Percentiles rank a stretch among this genome's conserved stretches.
These are phyloP conservation scores for Aspergillus pseudoglaucus DNA, from an alignment of 2,329 filamentous ascomycete species.

Conservation along the genomic window DNA sequence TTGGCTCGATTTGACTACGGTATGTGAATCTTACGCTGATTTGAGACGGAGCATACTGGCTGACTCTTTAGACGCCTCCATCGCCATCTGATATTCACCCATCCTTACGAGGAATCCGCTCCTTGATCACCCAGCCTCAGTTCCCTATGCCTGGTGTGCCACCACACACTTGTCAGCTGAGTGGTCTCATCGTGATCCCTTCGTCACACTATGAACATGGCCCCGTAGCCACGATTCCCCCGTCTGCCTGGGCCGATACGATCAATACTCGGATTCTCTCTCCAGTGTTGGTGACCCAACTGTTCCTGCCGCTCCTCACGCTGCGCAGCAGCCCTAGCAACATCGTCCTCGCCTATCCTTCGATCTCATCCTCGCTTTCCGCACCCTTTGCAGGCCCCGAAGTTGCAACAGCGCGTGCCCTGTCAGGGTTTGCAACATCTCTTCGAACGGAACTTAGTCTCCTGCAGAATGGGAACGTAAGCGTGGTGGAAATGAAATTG, in stretches of 20 bases:
- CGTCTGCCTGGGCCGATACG: conserved; percentile 78
- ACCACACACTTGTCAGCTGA: conserved; percentile 68
- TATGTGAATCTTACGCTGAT: conserved; percentile 12
- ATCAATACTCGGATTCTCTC: conserved; percentile 88
- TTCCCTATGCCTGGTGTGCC: conserved; percentile 68
- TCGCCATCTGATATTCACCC: conserved; percentile 51
- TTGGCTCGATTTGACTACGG: conserved; percentile 66
- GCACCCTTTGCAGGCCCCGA: conserved; percentile 60
- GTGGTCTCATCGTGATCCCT: conserved; percentile 76
- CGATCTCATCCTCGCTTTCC: conserved; percentile 39
- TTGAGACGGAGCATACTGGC: conserved; percentile 7
- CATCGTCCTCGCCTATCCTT: conserved; percentile 40
- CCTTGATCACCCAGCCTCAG: conserved; percentile 67
- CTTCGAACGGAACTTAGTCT: conserved; percentile 72
- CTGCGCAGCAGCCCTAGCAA: conserved; percentile 50
- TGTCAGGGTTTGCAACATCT: conserved; percentile 79
- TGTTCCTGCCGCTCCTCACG: conserved; percentile 73
- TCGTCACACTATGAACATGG: conserved; percentile 71
- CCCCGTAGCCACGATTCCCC: conserved; percentile 76
- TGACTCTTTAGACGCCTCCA: conserved; percentile 49
- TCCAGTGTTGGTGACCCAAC: conserved; percentile 80
- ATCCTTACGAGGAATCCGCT: conserved; percentile 65
- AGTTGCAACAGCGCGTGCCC: conserved; percentile 73
- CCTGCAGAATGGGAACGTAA: conserved; percentile 54
- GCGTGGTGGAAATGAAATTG: conserved; percentile 80